Percentiles rank a stretch among this genome's conserved stretches.
phyloP scores from a whole-genome alignment of 108 stramenopile genomes.

The Pinguiococcus pyrenoidosus region DNA sequence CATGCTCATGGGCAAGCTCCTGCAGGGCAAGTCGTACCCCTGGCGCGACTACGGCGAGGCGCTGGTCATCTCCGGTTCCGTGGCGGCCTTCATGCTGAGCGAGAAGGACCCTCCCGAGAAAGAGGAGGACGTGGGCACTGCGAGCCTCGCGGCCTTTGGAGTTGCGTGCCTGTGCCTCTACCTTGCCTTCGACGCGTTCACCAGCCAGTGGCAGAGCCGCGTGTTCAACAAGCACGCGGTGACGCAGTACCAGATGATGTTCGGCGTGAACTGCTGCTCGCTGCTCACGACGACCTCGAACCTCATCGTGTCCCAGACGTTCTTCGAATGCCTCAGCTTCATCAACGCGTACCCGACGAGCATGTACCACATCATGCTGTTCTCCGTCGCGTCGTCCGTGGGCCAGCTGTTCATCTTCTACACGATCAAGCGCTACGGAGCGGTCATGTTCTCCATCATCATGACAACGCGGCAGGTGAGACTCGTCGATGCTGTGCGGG shows the following conservation, averaged over 20 bases:
- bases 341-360: neutral
- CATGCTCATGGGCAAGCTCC: conserved; percentile 35
- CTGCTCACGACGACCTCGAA: conserved; percentile 13
- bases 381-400: conserved; percentile 30
- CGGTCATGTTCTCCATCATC: conserved; percentile 42
- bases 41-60: conserved; percentile 22
- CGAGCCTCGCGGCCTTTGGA: neutral
- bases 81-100: conserved; percentile 26
- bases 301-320: conserved; percentile 10
- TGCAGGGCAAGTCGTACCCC: conserved; percentile 16
- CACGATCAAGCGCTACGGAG: conserved; percentile 36
- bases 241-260: conserved; percentile 36
- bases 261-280: conserved; percentile 37
- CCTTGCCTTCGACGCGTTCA: conserved; percentile 37
- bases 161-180: conserved; percentile 20
- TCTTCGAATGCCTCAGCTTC: conserved; percentile 11
- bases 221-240: conserved; percentile 19
- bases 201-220: conserved; percentile 33
- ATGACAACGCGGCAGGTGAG: conserved; percentile 42
- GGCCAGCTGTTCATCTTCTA: conserved; percentile 44
- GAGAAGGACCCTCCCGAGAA: too few relatives aligned
- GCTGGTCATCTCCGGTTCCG: conserved; percentile 23
- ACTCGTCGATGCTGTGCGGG: too few relatives aligned
- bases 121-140: neutral
- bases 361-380: conserved; percentile 64